These are phyloP conservation scores for Phyllachora maydis DNA, from an alignment of 2,329 filamentous ascomycete species.

Conservation along the genomic window DNA sequence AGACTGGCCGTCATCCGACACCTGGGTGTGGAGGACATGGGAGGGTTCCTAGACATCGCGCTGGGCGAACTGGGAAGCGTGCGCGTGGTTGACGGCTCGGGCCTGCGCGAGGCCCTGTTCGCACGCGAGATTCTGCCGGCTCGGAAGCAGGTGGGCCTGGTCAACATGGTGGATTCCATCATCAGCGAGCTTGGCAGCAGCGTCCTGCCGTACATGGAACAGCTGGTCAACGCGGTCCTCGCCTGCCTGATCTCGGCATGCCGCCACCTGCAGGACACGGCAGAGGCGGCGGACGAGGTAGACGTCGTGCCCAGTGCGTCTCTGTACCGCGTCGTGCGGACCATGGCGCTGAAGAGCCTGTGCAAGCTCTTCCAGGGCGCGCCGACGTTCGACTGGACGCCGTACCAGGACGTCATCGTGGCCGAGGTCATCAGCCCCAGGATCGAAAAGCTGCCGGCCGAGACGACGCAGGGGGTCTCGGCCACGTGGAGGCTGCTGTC, in stretches of 20 bases:
- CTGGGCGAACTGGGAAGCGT: conserved; percentile 48
- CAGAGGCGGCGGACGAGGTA: conserved; percentile 17
- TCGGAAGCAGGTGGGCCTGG: conserved; percentile 72
- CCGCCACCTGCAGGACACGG: conserved; percentile 16
- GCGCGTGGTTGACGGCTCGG: conserved; percentile 28
- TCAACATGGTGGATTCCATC: conserved; percentile 80
- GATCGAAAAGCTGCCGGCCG: conserved; percentile 56
- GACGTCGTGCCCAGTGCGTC: conserved; percentile 27
- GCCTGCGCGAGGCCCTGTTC: conserved; percentile 30
- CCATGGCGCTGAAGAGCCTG: conserved; percentile 64
- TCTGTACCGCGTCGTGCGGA: conserved; percentile 43
- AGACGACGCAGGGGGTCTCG: conserved; percentile 81
- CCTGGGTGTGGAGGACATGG: conserved; percentile 53
- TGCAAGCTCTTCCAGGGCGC: conserved; percentile 59
- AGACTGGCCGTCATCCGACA: conserved; percentile 65
- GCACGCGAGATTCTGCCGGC: conserved; percentile 36
- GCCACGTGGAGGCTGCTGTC: conserved; percentile 62
- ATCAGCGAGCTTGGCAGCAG: conserved; percentile 65
- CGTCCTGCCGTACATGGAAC: conserved; percentile 44
- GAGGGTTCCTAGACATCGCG: conserved; percentile 65
- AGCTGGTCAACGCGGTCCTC: conserved; percentile 55
- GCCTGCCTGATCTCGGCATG: conserved; percentile 62
- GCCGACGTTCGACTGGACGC: conserved; percentile 47
- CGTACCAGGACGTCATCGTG: conserved; percentile 51
- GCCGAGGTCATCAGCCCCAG: conserved; percentile 57